Percentiles rank a stretch among this genome's conserved stretches.
Conservation (phyloP, 148 eudicot genomes). For the Fagopyrum esculentum region DNA sequence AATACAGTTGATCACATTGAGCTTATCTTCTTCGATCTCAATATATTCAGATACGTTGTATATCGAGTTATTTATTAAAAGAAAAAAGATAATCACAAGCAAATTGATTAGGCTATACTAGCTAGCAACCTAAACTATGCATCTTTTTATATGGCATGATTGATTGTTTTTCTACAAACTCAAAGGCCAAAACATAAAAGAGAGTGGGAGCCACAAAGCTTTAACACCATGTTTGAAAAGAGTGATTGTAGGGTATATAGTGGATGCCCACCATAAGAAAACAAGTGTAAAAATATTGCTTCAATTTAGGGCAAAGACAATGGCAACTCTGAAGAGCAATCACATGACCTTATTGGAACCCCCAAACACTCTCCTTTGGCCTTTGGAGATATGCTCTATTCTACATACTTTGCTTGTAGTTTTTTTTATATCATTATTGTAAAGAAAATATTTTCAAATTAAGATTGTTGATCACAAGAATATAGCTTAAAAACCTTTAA, state of each 20-base stretch:
- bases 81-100: neutral
- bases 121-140: neutral
- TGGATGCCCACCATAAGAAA: conserved; percentile 11
- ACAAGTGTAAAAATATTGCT: neutral
- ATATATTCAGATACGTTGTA: neutral
- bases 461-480: too few species aligned
- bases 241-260: neutral
- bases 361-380: neutral
- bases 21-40: too few species aligned
- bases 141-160: conserved; percentile 2
- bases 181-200: neutral
- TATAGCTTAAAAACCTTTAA: neutral
- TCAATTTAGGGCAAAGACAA: conserved; percentile 26
- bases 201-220: conserved; percentile 1
- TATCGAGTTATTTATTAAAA: neutral
- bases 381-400: neutral
- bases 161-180: conserved; percentile 1
- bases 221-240: neutral
- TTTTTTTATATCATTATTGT: neutral
- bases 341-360: conserved; percentile 27
- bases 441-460: neutral
- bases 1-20: too few species aligned
- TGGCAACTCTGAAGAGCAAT: conserved; percentile 17
- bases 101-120: neutral
- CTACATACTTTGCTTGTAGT: neutral